A percentile compares a stretch with the other conserved stretches of the same genome.
These are phyloP conservation scores for Penicillium lividum DNA, from an alignment of 495 filamentous ascomycete genomes.

Conservation along the genomic window DNA sequence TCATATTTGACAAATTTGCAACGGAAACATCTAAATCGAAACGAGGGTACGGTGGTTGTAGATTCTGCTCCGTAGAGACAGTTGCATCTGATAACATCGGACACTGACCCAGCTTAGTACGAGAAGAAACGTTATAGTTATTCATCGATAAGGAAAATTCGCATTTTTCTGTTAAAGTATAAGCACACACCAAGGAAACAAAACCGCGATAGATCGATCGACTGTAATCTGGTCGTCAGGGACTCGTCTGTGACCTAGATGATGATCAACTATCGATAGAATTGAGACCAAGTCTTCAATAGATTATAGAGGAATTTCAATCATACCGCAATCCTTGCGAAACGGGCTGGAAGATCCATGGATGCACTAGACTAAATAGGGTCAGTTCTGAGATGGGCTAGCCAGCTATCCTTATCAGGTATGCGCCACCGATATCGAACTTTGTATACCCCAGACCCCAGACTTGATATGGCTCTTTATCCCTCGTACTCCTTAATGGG, in stretches of 20 bases:
- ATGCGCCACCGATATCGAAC: slow-evolving; percentile 1
- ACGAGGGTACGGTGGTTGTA: too few relatives aligned
- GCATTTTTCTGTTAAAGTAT: too few relatives aligned
- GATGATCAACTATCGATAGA: neutral
- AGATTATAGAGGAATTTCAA: neutral
- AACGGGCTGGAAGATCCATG: neutral
- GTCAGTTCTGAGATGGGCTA: neutral
- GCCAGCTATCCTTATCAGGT: neutral
- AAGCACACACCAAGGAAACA: neutral
- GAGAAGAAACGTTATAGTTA: too few relatives aligned
- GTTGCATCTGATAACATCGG: too few relatives aligned
- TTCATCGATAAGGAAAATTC: too few relatives aligned
- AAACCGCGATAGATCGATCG: neutral
- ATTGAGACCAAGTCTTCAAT: neutral
- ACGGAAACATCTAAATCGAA: too few relatives aligned
- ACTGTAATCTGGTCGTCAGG: neutral
- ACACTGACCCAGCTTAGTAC: too few relatives aligned
- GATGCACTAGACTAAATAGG: neutral
- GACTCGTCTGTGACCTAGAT: neutral
- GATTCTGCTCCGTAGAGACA: too few relatives aligned
- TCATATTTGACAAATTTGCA: too few relatives aligned
- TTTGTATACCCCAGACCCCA: neutral
- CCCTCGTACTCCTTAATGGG: neutral
- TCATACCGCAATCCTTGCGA: too few relatives aligned
- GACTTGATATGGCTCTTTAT: neutral